Conservation (phyloP, 2,329 filamentous ascomycete species). For the Falciphora oryzae region DNA sequence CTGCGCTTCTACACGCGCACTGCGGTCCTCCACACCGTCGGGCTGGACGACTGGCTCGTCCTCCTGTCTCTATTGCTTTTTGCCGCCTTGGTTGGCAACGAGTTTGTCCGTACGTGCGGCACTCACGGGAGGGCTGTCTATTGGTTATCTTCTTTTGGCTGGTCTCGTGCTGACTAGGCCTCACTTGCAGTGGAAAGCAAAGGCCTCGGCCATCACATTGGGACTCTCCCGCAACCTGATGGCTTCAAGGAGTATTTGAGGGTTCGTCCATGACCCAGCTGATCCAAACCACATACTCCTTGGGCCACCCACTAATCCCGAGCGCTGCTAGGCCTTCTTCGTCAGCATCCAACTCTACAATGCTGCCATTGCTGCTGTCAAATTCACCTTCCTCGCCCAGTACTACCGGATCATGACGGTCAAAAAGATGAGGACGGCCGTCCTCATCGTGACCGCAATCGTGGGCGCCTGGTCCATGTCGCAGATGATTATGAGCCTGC, state of each 20-base stretch:
- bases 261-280: background rate
- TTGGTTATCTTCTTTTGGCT: background rate
- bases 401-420: constrained; percentile 32
- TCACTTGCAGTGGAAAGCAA: constrained; percentile 2
- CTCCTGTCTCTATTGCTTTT: constrained; percentile 33
- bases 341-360: constrained; percentile 33
- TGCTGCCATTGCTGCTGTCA: constrained; percentile 27
- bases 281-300: too few relatives aligned
- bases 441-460: background rate
- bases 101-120: constrained; percentile 5
- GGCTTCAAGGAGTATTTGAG: constrained; percentile 12
- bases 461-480: constrained; percentile 6
- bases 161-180: background rate
- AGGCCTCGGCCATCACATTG: constrained; percentile 15
- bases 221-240: constrained; percentile 12
- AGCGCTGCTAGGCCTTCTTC: constrained; percentile 27
- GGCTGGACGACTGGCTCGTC: constrained; percentile 25
- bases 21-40: constrained; percentile 23
- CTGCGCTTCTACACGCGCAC: constrained; percentile 26
- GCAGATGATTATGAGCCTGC: constrained; percentile 21
- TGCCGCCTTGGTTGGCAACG: background rate
- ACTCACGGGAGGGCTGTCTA: background rate
- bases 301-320: too few relatives aligned
- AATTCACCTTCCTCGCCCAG: constrained; percentile 32
- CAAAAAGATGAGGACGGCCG: constrained; percentile 17